Evolutionary conservation across 495 filamentous ascomycete genomes (phyloP), one percentile per base, ranked within the genome.

Genomic region (Aspergillus coremiiformis): DNA sequence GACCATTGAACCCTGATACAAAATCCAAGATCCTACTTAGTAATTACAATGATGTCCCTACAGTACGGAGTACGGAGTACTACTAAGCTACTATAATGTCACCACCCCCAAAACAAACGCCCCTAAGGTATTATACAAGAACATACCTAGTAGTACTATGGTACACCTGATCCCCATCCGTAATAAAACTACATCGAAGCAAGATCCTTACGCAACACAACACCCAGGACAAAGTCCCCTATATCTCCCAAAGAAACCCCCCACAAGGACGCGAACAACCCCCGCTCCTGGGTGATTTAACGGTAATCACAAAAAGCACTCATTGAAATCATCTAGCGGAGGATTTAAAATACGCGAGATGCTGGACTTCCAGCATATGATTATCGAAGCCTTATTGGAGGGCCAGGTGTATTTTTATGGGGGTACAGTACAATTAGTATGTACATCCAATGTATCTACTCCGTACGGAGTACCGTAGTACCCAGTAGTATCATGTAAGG

Each of bases 161-260:
- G 39, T 75, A 84, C 56, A 70, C 74, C 49, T 83, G 80, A 80
- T 85, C 83, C 0, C 82, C 84, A 17, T 86, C 83, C 57, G 81
- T 82, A 44, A 79, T 59, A 30, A 87, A 86, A 62, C 73, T 85
- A 39, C 2, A 54, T 58, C 4, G 74, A 69, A 0, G 26, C 50
- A 0, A 83, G 82, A 0, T 77, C 74, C 0, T 42, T 64, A 0
- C 35, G 30, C 19, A 54, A 62, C n/a, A 75, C 66, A 1, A n/a
- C n/a, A 82, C 83, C 0, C 71, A 64, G 22, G 79, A 79, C 15
- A 85, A 85, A 61, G 72, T 85, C 21, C 84, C 83, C 3, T 87
- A 85, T 58, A 46, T 69, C 23, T 47, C 60, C 11, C n/a, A n/a
- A n/a, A n/a, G n/a, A n/a, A n/a, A 45, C 62, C 30, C 22, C 57